Base-by-base conservation (phyloP, 371 early-diverging fungal species). In the Apophysomyces variabilis region DNA sequence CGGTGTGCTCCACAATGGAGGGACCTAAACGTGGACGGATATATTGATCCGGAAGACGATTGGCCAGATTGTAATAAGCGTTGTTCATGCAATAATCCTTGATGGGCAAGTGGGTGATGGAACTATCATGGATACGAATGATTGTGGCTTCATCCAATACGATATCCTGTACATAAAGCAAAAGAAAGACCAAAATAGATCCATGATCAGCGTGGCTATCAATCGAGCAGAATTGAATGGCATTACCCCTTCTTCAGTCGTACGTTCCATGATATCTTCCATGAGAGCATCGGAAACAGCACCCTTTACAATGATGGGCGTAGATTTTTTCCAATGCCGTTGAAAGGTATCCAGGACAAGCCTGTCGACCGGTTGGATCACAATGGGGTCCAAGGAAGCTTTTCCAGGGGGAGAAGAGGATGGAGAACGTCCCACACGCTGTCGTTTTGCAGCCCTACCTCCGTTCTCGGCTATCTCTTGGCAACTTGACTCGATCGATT, bases 61-160 rank as follows among this genome's bases (percentile, higher is more conserved):
- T 50, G 9, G 54, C 54, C n/a, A 50, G 54, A 50, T 50, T 50
- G 54, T 18, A 50, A 21, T 50, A 50, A n/a, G 54, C 54, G 4
- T n/a, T 50, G 54, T 11, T 21, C 4, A 50, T 1, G 11, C 54
- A 50, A 11, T 50, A 50, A 21, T 50, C 21, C 21, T 50, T 50
- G 21, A 50, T 50, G 3, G 54, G 54, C 18, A 21, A 50, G 5
- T 50, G 18, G 0, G 9, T 26, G 1, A 50, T 50, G 9, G 32
- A 4, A 26, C 54, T n/a, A 21, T 21, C 54, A 21, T 50, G 21
- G 21, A 21, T 7, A 5, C 8, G 21, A 21, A 7, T 5, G 11
- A 50, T 4, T 21, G 54, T 21, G 4, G 4, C 8, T 11, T 18
- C n/a, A 21, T 50, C 54, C 54, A 50, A 9, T 47, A 14, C 7